phyloP scores from a whole-genome alignment of 1,284 basidiomycete species.

The Cutaneotrichosporon curvatum region DNA sequence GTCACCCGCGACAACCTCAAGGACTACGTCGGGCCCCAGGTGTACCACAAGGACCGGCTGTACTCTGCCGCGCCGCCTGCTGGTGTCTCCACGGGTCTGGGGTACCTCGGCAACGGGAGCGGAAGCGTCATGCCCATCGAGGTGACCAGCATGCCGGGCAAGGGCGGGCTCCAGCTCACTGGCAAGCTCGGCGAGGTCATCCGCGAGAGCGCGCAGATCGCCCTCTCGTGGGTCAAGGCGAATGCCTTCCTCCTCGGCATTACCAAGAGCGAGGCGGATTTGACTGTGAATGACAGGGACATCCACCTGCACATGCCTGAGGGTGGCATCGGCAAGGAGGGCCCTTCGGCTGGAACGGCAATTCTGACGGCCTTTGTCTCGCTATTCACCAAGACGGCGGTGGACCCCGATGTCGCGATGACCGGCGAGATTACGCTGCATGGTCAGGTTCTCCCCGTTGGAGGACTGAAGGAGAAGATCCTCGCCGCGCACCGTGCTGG shows the following conservation, averaged over 20 bases:
- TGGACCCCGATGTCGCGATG: constrained; percentile 87
- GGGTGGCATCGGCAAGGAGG: constrained; percentile 95
- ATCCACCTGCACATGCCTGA: constrained; percentile 95
- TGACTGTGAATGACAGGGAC: constrained; percentile 75
- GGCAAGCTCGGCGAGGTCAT: constrained; percentile 98
- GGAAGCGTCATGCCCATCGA: constrained; percentile 97
- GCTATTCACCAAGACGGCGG: constrained; percentile 73
- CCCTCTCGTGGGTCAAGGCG: constrained; percentile 84
- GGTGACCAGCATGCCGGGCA: constrained; percentile 88
- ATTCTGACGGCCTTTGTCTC: constrained; percentile 85
- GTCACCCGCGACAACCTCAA: constrained; percentile 84
- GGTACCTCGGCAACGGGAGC: constrained; percentile 91
- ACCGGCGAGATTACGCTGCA: constrained; percentile 90
- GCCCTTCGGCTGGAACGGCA: constrained; percentile 91
- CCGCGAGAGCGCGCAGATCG: constrained; percentile 90
- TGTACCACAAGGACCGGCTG: constrained; percentile 92
- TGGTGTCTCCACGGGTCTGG: constrained; percentile 88
- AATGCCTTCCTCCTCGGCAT: constrained; percentile 85
- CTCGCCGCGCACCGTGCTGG: constrained; percentile 88
- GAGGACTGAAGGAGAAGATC: constrained; percentile 91
- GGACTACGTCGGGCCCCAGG: constrained; percentile 88
- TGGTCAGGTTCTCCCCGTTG: constrained; percentile 86
- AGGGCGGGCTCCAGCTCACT: constrained; percentile 80
- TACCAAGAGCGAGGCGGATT: constrained; percentile 61
- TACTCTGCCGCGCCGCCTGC: constrained; percentile 75